Evolutionary conservation across 2,329 filamentous ascomycete genomes (phyloP), one percentile per base, ranked within the genome.

Genomic region (Aotearoamyces nothofagi): DNA sequence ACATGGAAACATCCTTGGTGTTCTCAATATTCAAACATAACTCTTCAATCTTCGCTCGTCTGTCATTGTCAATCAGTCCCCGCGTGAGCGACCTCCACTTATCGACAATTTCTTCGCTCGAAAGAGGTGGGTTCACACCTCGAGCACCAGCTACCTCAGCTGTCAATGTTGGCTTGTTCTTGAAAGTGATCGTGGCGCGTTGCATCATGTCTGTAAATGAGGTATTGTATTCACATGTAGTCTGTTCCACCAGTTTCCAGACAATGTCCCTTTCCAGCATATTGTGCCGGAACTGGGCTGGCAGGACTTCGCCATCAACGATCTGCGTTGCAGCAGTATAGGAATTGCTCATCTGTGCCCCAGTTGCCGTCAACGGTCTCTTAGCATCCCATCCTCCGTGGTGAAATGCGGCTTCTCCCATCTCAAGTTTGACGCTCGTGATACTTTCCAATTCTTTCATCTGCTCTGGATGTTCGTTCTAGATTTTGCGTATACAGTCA

Each of bases 331-430:
- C 55, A 2, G 46, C 47, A 8, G 49, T 41, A 33, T 55, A 58
- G 1, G 46, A 35, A 9, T 39, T 42, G 29, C 43, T 51, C 55
- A 58, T 57, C 29, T 58, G 55, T 3, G 54, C 53, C 2, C 53
- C 54, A 0, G 49, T 54, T 5, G 39, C 36, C 0, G 44, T 49
- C 4, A 57, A 27, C 1, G 54, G 54, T 8, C 49, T 39, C 17
- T 42, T 39, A 2, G 47, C 38, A 5, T 45, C 37, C 44, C 49
- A 58, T 6, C 55, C 55, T 9, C 49, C 51, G 26, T 57, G 53
- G 9, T 51, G 35, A 26, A 48, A 54, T 5, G 43, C 43, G 1
- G 40, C 31, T 31, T 39, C 50, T 17, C 29, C 38, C 39, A 50
- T 45, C 39, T 35, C 38, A 24, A 56, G 39, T 5, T 40, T 30